These are phyloP conservation scores for Nigrograna mackinnonii DNA, from an alignment of 2,329 filamentous ascomycete species.

Conservation along the genomic window DNA sequence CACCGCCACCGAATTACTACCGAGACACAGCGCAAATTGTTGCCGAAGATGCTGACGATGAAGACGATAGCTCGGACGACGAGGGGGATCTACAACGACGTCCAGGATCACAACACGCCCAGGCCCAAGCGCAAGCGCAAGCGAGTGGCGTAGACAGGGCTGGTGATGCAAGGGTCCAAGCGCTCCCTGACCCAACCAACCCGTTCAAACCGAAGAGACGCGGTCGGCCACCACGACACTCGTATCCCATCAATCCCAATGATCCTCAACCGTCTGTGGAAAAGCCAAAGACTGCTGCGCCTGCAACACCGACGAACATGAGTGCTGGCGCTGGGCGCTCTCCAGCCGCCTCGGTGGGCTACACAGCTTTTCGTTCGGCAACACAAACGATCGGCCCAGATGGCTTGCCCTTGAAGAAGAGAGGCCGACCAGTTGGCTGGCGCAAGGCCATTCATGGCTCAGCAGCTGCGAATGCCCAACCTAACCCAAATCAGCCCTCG, in stretches of 20 bases:
- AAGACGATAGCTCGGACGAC: conserved; percentile 39
- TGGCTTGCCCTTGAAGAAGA: conserved; percentile 45
- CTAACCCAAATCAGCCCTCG: conserved; percentile 11
- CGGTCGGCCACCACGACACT: conserved; percentile 40
- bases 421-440: conserved; percentile 54
- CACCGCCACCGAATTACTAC: conserved; percentile 43
- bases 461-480: conserved; percentile 18
- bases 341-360: conserved; percentile 34
- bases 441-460: conserved; percentile 51
- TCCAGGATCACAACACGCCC: no score
- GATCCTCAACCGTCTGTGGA: no score
- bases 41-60: conserved; percentile 38
- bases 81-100: no score
- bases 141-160: conserved; percentile 24
- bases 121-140: conserved; percentile 20
- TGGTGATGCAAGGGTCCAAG: conserved; percentile 25
- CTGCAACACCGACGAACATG: conserved; percentile 22
- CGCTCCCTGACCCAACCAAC: conserved; percentile 31
- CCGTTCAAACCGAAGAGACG: conserved; percentile 36
- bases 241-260: conserved; percentile 22
- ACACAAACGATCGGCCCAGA: conserved; percentile 29
- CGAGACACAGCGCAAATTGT: conserved; percentile 24
- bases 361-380: conserved; percentile 45
- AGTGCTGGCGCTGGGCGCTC: conserved; percentile 28
- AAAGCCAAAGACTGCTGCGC: conserved; percentile 13